phyloP scores from a whole-genome alignment of 352 stramenopile species.

The Pythium scleroteichum region DNA sequence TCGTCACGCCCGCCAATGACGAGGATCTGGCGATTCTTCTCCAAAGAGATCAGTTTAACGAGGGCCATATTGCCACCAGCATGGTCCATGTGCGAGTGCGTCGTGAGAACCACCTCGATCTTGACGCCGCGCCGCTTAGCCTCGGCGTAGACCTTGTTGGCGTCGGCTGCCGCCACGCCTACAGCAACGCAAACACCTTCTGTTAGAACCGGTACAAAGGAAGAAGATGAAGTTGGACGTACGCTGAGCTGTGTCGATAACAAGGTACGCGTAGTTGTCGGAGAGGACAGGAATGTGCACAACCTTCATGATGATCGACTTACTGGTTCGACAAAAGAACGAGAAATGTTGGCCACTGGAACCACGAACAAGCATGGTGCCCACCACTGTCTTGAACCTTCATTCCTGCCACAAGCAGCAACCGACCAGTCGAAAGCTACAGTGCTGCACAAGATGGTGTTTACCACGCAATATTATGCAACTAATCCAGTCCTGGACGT shows the following conservation, averaged over 20 bases:
- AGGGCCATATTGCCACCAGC: slow-evolving; percentile 86
- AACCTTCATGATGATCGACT: slow-evolving; percentile 59
- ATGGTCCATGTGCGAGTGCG: slow-evolving; percentile 92
- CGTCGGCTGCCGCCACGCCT: slow-evolving; percentile 75
- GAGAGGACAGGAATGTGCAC: slow-evolving; percentile 80
- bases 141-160: slow-evolving; percentile 68
- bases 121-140: slow-evolving; percentile 58
- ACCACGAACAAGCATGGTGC: no score
- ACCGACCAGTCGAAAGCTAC: no score
- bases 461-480: no score
- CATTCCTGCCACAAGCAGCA: no score
- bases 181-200: not conserved
- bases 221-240: slow-evolving; percentile 2
- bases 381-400: no score
- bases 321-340: no score
- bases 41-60: slow-evolving; percentile 38
- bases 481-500: no score
- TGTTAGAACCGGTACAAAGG: slow-evolving; percentile 6
- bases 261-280: slow-evolving; percentile 93
- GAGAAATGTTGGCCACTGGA: no score
- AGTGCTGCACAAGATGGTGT: no score
- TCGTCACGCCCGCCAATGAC: slow-evolving; percentile 80
- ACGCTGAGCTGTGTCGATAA: slow-evolving; percentile 61
- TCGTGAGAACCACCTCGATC: slow-evolving; percentile 90
- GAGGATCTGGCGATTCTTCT: slow-evolving; percentile 41